phyloP scores from a whole-genome alignment of 2,329 filamentous ascomycete genomes.

The Ophiosphaerella korrae region DNA sequence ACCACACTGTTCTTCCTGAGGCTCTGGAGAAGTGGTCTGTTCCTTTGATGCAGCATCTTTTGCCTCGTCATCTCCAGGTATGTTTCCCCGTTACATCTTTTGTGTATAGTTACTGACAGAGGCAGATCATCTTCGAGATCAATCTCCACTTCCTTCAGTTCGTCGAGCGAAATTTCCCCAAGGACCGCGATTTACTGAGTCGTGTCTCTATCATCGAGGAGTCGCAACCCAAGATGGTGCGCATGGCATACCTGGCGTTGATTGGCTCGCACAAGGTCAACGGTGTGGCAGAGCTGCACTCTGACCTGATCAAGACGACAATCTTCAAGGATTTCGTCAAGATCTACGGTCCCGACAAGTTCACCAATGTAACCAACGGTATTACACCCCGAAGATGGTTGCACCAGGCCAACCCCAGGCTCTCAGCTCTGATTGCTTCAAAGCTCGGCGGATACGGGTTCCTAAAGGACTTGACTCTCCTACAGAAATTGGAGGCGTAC shows the following conservation, averaged over 20 bases:
- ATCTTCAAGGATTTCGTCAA: slow-evolving; percentile 99
- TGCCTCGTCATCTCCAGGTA: slow-evolving; percentile 84
- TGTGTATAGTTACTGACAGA: slow-evolving; percentile 6
- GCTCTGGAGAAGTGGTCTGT: slow-evolving; percentile 99
- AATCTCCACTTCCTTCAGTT: slow-evolving; percentile 90
- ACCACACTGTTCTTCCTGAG: slow-evolving; percentile 96
- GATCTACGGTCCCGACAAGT: slow-evolving; percentile 95
- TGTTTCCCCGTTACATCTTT: background rate
- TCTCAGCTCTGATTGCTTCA: slow-evolving; percentile 89
- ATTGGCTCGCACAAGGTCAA: slow-evolving; percentile 99
- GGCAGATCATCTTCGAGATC: slow-evolving; percentile 94
- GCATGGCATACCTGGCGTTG: slow-evolving; percentile 94
- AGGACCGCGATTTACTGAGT: slow-evolving; percentile 81
- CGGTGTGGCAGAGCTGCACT: slow-evolving; percentile 95
- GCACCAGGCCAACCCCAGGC: slow-evolving; percentile 91
- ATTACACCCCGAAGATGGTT: slow-evolving; percentile 96
- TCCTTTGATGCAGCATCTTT: slow-evolving; percentile 84
- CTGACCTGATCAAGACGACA: slow-evolving; percentile 97
- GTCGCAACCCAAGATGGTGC: slow-evolving; percentile 94
- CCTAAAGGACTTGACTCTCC: slow-evolving; percentile 84
- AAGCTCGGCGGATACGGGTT: slow-evolving; percentile 84
- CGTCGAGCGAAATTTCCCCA: slow-evolving; percentile 89
- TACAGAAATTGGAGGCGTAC: slow-evolving; percentile 84
- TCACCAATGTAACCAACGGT: slow-evolving; percentile 97
- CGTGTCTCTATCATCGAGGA: slow-evolving; percentile 98